Conservation (phyloP, 2,329 filamentous ascomycete genomes). For the Colletotrichum theobromicola region DNA sequence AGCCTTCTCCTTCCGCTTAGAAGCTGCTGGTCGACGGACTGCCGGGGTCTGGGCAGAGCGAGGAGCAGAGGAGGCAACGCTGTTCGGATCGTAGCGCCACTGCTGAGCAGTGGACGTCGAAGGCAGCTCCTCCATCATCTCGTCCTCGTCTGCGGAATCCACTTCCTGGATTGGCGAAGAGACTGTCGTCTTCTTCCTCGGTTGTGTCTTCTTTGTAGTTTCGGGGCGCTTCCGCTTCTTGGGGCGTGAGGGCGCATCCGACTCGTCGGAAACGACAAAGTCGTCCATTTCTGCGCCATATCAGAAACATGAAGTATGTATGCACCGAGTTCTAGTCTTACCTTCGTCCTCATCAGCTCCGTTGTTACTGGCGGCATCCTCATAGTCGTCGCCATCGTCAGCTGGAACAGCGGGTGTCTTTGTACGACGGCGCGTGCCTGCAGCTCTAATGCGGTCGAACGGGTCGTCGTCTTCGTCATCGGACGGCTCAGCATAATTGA, state of each 20-base stretch:
- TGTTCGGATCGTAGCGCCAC: constrained; percentile 72
- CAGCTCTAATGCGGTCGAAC: constrained; percentile 53
- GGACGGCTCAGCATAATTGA: constrained; percentile 87
- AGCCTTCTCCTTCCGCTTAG: constrained; percentile 67
- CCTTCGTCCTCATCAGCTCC: constrained; percentile 68
- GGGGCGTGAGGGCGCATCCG: constrained; percentile 67
- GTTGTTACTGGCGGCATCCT: constrained; percentile 67
- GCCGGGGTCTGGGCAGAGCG: constrained; percentile 19
- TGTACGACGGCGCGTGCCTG: constrained; percentile 42
- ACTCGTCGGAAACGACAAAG: constrained; percentile 88
- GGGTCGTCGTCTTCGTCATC: constrained; percentile 81
- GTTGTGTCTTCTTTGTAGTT: constrained; percentile 46
- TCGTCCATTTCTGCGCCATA: constrained; percentile 71
- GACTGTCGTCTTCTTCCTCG: constrained; percentile 68
- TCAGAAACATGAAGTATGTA: neutral
- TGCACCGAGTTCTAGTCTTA: constrained; percentile 30
- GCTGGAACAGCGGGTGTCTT: constrained; percentile 65
- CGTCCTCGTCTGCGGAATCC: constrained; percentile 52
- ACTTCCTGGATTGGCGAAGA: constrained; percentile 49
- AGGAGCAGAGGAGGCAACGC: constrained; percentile 35
- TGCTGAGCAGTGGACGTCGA: constrained; percentile 78
- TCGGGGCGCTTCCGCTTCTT: constrained; percentile 78
- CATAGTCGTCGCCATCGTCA: constrained; percentile 73
- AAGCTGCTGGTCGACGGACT: constrained; percentile 13
- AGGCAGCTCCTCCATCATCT: constrained; percentile 60